phyloP scores from a whole-genome alignment of 441 rosid species.

The Viola pubescens region DNA sequence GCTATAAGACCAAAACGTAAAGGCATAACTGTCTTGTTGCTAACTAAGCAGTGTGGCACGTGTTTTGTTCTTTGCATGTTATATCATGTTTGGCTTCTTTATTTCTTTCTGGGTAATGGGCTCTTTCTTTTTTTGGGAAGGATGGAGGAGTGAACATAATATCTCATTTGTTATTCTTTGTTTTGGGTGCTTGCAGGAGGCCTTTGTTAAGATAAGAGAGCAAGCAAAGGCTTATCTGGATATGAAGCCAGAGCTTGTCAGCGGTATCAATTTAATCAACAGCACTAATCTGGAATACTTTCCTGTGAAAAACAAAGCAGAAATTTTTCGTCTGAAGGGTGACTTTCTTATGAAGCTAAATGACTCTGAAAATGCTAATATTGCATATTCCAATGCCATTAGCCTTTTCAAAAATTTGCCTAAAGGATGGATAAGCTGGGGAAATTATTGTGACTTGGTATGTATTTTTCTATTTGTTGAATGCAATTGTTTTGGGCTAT shows the following conservation, averaged over 20 bases:
- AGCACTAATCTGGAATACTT: slow-evolving; percentile 90
- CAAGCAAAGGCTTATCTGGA: slow-evolving; percentile 93
- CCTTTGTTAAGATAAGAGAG: slow-evolving; percentile 93
- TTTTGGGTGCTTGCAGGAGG: slow-evolving; percentile 59
- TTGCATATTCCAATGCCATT: slow-evolving; percentile 87
- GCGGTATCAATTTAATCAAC: slow-evolving; percentile 78
- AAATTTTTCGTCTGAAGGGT: slow-evolving; percentile 79
- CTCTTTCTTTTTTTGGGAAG: not conserved
- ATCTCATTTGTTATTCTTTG: slow-evolving; percentile 17
- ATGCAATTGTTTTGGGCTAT: slow-evolving; percentile 9
- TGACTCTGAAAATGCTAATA: slow-evolving; percentile 75
- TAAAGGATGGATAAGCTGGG: slow-evolving; percentile 99
- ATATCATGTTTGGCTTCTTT: not conserved
- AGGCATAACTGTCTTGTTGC: not conserved
- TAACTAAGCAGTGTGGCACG: not conserved
- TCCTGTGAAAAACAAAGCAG: slow-evolving; percentile 81
- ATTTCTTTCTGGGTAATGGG: not conserved
- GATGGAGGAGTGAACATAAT: not conserved
- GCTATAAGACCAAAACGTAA: not conserved
- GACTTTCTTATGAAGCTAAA: slow-evolving; percentile 71
- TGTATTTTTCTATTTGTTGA: slow-evolving; percentile 17
- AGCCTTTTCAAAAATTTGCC: slow-evolving; percentile 84
- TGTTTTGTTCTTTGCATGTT: not conserved
- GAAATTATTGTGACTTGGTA: slow-evolving; percentile 94
- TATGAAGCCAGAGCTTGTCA: slow-evolving; percentile 79